Evolutionary conservation across 176 grass and related monocot genomes (phyloP).

Genomic region (Avena sativa): DNA sequence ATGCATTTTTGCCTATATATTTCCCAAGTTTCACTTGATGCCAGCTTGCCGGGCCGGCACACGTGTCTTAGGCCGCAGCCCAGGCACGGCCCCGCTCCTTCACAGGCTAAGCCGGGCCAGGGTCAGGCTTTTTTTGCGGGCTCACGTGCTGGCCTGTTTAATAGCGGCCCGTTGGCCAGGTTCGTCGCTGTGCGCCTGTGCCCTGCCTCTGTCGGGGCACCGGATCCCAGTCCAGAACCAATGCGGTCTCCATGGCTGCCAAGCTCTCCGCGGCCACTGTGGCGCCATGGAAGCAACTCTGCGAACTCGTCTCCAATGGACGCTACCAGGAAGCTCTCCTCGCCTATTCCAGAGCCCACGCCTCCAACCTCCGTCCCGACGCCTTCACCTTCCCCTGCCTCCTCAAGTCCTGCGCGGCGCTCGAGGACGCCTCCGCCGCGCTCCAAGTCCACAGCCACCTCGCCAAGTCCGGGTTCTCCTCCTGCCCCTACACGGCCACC

Average conservation of each 20-base stretch:
- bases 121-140: too few relatives aligned
- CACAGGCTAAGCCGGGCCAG: too few relatives aligned
- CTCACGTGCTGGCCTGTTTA: too few relatives aligned
- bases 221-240: background rate
- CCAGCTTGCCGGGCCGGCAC: too few relatives aligned
- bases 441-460: constrained; percentile 41
- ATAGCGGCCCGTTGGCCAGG: too few relatives aligned
- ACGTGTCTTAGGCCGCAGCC: too few relatives aligned
- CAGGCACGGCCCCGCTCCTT: too few relatives aligned
- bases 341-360: background rate
- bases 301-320: constrained; percentile 26
- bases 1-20: too few relatives aligned
- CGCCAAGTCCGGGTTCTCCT: constrained; percentile 25
- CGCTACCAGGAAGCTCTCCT: constrained; percentile 18
- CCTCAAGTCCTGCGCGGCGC: constrained; percentile 43
- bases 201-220: too few relatives aligned
- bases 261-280: constrained; percentile 2
- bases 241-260: constrained; percentile 30
- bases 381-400: constrained; percentile 49
- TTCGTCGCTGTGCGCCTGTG: too few relatives aligned
- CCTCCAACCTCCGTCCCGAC: constrained; percentile 15
- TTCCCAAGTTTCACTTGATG: too few relatives aligned
- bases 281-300: background rate
- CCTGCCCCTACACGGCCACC: constrained; percentile 6
- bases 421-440: constrained; percentile 2